These are phyloP conservation scores for Tieghemiomyces parasiticus DNA, from an alignment of 192 early-diverging fungal genomes.

Conservation along the genomic window DNA sequence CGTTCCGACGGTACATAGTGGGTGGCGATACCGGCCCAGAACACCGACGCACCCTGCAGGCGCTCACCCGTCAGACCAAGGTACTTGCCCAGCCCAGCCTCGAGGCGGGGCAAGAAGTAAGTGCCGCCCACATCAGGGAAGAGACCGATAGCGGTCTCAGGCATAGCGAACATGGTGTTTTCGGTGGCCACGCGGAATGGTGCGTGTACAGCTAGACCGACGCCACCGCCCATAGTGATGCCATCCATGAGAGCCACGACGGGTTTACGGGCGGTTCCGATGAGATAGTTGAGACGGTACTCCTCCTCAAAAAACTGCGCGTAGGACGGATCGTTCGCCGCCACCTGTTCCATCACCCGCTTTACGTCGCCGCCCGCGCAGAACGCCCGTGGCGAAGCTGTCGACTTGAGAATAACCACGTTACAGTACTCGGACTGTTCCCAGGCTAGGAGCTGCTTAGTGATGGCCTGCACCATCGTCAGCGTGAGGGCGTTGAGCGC, in stretches of 20 bases:
- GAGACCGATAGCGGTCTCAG: constrained; percentile 90
- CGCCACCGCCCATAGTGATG: constrained; percentile 93
- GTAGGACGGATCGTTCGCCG: constrained; percentile 15
- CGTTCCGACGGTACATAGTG: constrained; percentile 88
- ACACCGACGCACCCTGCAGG: constrained; percentile 68
- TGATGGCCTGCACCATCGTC: constrained; percentile 71
- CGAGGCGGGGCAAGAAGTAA: constrained; percentile 88
- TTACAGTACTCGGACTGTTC: constrained; percentile 75
- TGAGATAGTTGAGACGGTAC: constrained; percentile 83
- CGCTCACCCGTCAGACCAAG: constrained; percentile 74
- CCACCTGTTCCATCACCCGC: constrained; percentile 30
- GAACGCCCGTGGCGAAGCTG: constrained; percentile 61
- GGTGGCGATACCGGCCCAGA: constrained; percentile 90
- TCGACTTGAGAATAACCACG: constrained; percentile 68
- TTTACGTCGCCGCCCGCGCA: constrained; percentile 85
- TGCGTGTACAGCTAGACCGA: constrained; percentile 87
- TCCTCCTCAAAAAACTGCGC: constrained; percentile 83
- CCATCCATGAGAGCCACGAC: constrained; percentile 80
- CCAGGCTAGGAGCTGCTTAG: constrained; percentile 73
- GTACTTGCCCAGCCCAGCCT: constrained; percentile 88
- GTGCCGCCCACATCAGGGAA: constrained; percentile 94
- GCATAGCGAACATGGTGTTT: constrained; percentile 92
- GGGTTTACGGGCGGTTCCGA: constrained; percentile 78
- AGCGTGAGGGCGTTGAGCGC: constrained; percentile 74
- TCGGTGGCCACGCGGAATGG: constrained; percentile 96